phyloP scores from a whole-genome alignment of 345 rosid species.

The Gossypium mustelinum region DNA sequence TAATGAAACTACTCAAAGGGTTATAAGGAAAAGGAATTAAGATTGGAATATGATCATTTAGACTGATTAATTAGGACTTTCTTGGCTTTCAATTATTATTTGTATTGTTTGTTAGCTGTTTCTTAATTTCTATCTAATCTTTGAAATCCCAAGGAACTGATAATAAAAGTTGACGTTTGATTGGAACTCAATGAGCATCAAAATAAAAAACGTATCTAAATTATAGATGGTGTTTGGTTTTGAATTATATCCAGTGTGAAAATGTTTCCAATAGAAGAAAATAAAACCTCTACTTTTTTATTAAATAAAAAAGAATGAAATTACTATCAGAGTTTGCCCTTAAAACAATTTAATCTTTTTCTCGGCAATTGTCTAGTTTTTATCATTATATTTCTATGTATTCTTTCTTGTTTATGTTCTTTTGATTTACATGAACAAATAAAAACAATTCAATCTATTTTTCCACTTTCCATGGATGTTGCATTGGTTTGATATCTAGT shows the following conservation, averaged over 20 bases:
- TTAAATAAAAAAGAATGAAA: neutral
- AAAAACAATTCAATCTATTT: neutral
- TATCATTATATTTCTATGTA: neutral
- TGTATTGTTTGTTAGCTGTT: neutral
- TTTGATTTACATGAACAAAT: neutral
- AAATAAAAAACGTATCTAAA: neutral
- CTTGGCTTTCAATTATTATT: slow-evolving; percentile 6
- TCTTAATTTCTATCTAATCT: slow-evolving; percentile 2
- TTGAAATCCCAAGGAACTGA: neutral
- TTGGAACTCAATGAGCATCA: neutral
- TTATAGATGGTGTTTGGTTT: neutral
- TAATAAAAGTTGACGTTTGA: neutral
- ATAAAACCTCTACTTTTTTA: neutral
- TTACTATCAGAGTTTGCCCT: too few species aligned
- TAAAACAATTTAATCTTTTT: too few species aligned
- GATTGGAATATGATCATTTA: neutral
- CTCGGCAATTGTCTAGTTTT: neutral
- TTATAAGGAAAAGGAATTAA: neutral
- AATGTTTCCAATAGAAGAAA: neutral
- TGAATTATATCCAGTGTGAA: neutral
- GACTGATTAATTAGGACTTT: neutral
- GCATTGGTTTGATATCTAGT: neutral
- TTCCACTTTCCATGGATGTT: neutral
- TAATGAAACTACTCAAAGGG: neutral
- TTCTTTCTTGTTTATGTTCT: neutral